These are phyloP conservation scores for Jatropha curcas DNA, from an alignment of 345 rosid genomes.

Conservation along the genomic window DNA sequence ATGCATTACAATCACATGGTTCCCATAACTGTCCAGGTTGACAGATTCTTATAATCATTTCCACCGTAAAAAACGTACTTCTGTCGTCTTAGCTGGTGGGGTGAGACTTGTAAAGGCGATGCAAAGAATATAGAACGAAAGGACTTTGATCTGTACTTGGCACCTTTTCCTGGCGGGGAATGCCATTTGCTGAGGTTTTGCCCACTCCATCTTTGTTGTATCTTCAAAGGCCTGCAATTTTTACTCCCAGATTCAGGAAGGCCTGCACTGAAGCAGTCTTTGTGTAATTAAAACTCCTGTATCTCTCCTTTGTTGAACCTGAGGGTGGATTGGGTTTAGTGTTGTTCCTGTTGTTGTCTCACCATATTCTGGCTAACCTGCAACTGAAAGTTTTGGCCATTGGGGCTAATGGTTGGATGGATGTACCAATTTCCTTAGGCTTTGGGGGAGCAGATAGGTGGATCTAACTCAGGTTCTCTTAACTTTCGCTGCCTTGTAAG, in stretches of 20 bases:
- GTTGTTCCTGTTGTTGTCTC: slow-evolving; percentile 41
- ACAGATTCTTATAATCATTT: slow-evolving; percentile 50
- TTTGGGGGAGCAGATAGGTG: slow-evolving; percentile 45
- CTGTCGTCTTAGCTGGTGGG: slow-evolving; percentile 50
- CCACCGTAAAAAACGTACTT: slow-evolving; percentile 49
- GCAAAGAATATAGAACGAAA: slow-evolving; percentile 51
- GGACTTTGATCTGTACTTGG: slow-evolving; percentile 44
- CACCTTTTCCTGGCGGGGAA: slow-evolving; percentile 55
- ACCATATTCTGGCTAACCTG: slow-evolving; percentile 42
- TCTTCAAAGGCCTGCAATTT: slow-evolving; percentile 52
- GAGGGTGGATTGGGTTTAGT: slow-evolving; percentile 33
- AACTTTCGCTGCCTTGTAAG: slow-evolving; percentile 63
- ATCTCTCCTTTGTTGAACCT: slow-evolving; percentile 55
- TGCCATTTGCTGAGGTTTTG: slow-evolving; percentile 56
- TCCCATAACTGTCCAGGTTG: slow-evolving; percentile 58
- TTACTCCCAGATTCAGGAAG: slow-evolving; percentile 41
- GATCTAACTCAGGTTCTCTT: slow-evolving; percentile 50
- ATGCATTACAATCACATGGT: slow-evolving; percentile 69
- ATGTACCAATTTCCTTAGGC: slow-evolving; percentile 63
- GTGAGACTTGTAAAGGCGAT: slow-evolving; percentile 53
- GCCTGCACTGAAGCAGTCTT: slow-evolving; percentile 40
- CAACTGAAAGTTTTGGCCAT: slow-evolving; percentile 33
- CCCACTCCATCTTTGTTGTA: slow-evolving; percentile 60
- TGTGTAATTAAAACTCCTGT: slow-evolving; percentile 59
- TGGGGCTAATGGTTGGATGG: slow-evolving; percentile 39